A percentile compares a stretch with the other conserved stretches of the same genome.
Evolutionary conservation across 148 eudicot genomes (phyloP).

Genomic region (Diospyros lotus): DNA sequence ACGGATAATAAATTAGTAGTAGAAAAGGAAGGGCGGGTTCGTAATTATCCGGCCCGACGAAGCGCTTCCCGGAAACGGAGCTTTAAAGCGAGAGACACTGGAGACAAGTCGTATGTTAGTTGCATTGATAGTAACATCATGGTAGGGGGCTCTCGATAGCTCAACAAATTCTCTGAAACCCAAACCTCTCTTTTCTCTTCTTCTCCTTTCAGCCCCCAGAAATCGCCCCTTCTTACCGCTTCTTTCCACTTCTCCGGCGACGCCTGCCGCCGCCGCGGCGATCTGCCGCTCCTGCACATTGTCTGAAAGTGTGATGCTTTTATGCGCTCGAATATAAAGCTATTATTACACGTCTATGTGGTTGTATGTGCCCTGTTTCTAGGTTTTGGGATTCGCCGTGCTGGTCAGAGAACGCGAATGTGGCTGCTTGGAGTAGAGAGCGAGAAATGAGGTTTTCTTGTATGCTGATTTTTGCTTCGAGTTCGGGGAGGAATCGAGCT

Average conservation of each 20-base stretch:
- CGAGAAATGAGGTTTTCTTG: background rate
- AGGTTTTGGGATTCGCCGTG: background rate
- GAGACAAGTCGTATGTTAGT: background rate
- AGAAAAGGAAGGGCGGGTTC: background rate
- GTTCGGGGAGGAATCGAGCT: slow-evolving; percentile 21
- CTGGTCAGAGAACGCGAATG: background rate
- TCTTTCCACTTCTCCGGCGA: background rate
- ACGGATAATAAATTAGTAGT: background rate
- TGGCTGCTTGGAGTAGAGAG: background rate
- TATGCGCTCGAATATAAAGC: background rate
- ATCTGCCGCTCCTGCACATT: background rate
- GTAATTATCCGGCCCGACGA: background rate
- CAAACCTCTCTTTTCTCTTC: background rate
- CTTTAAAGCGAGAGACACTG: slow-evolving; percentile 13
- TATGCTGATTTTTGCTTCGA: slow-evolving; percentile 5
- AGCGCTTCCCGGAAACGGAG: slow-evolving; percentile 3
- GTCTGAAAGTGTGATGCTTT: too few relatives aligned
- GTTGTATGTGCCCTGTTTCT: background rate
- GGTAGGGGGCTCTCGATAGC: background rate
- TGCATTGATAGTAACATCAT: background rate
- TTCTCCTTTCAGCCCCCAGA: slow-evolving; percentile 7
- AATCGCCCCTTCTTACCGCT: background rate
- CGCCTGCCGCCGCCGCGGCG: too few relatives aligned
- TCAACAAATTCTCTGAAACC: too few relatives aligned
- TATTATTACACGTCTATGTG: background rate